Evolutionary conservation across 331 rosid genomes (phyloP), one percentile per base, ranked within the genome.

Genomic region (Spiraea crenata): DNA sequence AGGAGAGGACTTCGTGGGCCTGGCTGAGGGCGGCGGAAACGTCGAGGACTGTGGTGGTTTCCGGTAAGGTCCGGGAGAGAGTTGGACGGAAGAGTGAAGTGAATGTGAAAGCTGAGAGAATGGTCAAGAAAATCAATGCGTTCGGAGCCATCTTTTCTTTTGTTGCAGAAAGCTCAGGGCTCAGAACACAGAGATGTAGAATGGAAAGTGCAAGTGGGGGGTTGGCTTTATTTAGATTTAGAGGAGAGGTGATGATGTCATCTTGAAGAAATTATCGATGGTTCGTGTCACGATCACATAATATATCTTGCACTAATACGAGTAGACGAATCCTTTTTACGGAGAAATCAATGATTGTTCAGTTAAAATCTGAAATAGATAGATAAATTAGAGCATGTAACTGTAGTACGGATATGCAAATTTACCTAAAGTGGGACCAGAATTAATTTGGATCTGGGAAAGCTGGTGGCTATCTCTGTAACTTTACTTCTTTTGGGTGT

Each of bases 1-100:
- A 79, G 70, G 73, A 68, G 44, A 87, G 92, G 61, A 87, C 78
- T n/a, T 81, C 78, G 3, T 76, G 79, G 44, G 96, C 83, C 76
- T 79, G 92, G 19, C 72, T 41, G 51, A 93, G 93, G 2, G 93
- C 79, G 19, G 80, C 76, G 0, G 88, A 58, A 75, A 90, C 72
- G 61, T 90, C 86, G 16, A 93, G 87, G 17, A 74, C 3, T 0
- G 77, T 9, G 65, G 92, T 63, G 72, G 80, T 14, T 8, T 71
- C 55, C 0, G 74, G 7, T 3, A 76, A 38, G 62, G 20, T 61
- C 59, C 85, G 87, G 17, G 81, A 70, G 55, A 74, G 65, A 5
- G 83, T 4, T 19, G 44, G 49, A n/a, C 77, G 47, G 7, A 81
- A 56, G 9, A 75, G 76, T 25, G 34, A 3, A 9, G 19, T 10